A percentile compares a stretch with the other conserved stretches of the same genome.
These are phyloP conservation scores for Podospora australis DNA, from an alignment of 495 filamentous ascomycete genomes.

Conservation along the genomic window DNA sequence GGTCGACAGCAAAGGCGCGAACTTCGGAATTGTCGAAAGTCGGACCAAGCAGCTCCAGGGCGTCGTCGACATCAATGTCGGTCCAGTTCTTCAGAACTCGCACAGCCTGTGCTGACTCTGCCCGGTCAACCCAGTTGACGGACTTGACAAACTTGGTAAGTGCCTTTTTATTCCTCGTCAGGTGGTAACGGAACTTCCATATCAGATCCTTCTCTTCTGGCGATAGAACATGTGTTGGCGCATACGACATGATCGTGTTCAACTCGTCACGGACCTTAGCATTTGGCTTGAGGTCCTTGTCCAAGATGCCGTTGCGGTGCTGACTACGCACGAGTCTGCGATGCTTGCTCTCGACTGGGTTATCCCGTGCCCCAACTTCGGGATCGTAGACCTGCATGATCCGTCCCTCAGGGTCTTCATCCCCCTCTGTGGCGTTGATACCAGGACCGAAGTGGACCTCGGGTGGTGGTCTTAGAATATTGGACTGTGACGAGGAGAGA, in stretches of 20 bases:
- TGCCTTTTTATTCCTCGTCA: slow-evolving; percentile 87
- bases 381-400: slow-evolving; percentile 88
- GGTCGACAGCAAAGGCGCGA: slow-evolving; percentile 86
- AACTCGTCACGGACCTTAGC: slow-evolving; percentile 93
- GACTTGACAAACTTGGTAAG: slow-evolving; percentile 97
- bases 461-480: slow-evolving; percentile 67
- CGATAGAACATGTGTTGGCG: slow-evolving; percentile 80
- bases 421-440: slow-evolving; percentile 59
- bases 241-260: slow-evolving; percentile 84
- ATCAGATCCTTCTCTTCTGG: slow-evolving; percentile 90
- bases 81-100: slow-evolving; percentile 91
- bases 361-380: slow-evolving; percentile 79
- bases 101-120: slow-evolving; percentile 80
- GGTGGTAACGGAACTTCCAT: slow-evolving; percentile 93
- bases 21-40: slow-evolving; percentile 84
- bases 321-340: slow-evolving; percentile 77
- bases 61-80: slow-evolving; percentile 95
- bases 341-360: slow-evolving; percentile 94
- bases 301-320: slow-evolving; percentile 85
- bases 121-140: slow-evolving; percentile 84
- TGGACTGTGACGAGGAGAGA: slow-evolving; percentile 55
- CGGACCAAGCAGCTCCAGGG: slow-evolving; percentile 87
- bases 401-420: slow-evolving; percentile 46
- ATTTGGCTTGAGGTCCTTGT: slow-evolving; percentile 91
- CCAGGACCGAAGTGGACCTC: slow-evolving; percentile 79